Base-by-base conservation (phyloP, 306 rosid species). In the Malus sieversii region DNA sequence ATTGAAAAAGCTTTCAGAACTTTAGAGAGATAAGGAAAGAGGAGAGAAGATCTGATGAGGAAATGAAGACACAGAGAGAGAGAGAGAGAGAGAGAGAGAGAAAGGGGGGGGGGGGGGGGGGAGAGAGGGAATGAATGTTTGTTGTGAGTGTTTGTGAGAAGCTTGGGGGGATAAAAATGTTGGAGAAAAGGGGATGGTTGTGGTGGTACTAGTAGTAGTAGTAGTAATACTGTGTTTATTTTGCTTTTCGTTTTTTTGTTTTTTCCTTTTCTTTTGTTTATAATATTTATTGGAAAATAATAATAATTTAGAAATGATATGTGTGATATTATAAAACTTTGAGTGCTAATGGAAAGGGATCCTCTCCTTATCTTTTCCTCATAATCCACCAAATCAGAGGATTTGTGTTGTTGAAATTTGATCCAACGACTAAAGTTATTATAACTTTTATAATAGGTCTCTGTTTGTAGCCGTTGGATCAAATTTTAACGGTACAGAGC, bases 331-430 rank as follows among this genome's bases (percentile, higher is more conserved):
- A 55, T 59, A n/a, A 59, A 59, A 10, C 2, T 80, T 42, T 52
- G 76, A 38, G 42, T 38, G 10, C 42, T 7, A 38, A 38, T 38
- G 9, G 9, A 8, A 38, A 38, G 2, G 0, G 1, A 7, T 38
- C 2, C 0, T 38, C 0, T 38, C 9, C 2, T 0, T 0, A 38
- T 38, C 42, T 7, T 8, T 38, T 38, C 0, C 9, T 38, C 0
- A 2, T 38, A 7, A 38, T 38, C 0, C 42, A 38, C 0, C 9
- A 38, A 38, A 35, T 35, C 2, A 6, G 8, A 1, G 2, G 40
- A 35, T 6, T 0, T 1, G 8, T 35, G 8, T 2, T 1, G 8
- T 35, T 35, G 2, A 35, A 35, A 38, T 38, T 38, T 38, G 42
- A 38, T 38, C 2, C 0, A 38, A 38, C 42, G 2, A 2, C 2